Percentiles rank a stretch among this genome's conserved stretches.
These are phyloP conservation scores for Albatrellus ellisii DNA, from an alignment of 768 basidiomycete genomes.

Conservation along the genomic window DNA sequence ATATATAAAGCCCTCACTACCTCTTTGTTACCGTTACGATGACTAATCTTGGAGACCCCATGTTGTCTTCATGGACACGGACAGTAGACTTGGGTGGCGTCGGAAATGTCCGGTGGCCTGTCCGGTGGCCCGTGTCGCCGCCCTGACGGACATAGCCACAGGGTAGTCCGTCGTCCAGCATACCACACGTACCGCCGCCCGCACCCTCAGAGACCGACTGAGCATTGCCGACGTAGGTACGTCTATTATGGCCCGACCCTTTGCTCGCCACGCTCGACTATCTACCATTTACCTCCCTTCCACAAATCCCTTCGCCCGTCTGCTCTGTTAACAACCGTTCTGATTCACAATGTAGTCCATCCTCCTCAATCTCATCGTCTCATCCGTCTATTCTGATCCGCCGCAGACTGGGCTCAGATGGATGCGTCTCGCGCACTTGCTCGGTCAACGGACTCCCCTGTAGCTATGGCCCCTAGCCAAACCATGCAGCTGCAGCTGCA, in stretches of 20 bases:
- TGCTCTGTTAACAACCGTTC: background rate
- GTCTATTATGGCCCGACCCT: background rate
- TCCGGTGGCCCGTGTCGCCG: no score
- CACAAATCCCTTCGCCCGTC: background rate
- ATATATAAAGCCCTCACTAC: no score
- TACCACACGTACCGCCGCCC: background rate
- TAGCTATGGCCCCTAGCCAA: background rate
- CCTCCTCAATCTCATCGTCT: background rate
- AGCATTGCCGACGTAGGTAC: no score
- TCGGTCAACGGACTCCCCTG: background rate
- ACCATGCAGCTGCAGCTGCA: background rate
- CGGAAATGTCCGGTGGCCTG: no score
- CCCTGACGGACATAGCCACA: no score
- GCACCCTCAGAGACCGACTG: conserved; percentile 1
- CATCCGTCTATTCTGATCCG: background rate
- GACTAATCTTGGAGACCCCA: no score
- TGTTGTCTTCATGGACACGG: no score
- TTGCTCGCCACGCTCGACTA: background rate
- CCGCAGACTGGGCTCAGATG: background rate
- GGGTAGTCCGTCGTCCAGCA: background rate
- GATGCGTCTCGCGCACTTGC: background rate
- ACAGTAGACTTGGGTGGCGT: no score
- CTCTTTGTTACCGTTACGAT: no score
- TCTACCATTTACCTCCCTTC: background rate
- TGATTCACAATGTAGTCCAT: background rate